These are phyloP conservation scores for Schoenoplectus triqueter DNA, from an alignment of 202 grass and related monocot genomes.

Conservation along the genomic window DNA sequence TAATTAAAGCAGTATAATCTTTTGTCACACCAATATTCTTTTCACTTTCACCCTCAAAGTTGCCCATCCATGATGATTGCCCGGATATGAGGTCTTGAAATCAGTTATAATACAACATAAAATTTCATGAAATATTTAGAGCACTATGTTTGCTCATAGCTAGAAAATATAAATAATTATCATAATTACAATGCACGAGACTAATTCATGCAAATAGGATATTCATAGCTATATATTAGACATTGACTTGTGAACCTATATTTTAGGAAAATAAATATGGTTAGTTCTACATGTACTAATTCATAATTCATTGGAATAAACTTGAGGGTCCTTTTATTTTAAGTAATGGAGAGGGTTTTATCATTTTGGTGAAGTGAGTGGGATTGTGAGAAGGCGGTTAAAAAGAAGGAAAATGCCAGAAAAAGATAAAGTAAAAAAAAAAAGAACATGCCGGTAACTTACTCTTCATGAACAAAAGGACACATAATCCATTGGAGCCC, in stretches of 20 bases:
- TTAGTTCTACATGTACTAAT: neutral
- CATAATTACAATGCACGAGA: neutral
- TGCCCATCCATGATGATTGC: neutral
- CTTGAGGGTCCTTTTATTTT: neutral
- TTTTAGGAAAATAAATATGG: neutral
- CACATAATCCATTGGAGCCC: conserved; percentile 13
- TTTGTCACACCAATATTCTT: conserved; percentile 20
- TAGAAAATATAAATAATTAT: neutral
- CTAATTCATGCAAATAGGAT: neutral
- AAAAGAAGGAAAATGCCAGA: conserved; percentile 25
- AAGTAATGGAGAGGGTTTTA: conserved; percentile 20
- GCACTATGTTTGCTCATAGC: neutral
- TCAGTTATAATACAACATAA: neutral
- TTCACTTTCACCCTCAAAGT: neutral
- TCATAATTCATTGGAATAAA: neutral
- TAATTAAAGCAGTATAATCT: conserved; percentile 43
- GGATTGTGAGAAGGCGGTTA: conserved; percentile 31
- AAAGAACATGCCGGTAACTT: conserved; percentile 32
- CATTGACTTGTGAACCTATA: neutral
- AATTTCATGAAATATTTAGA: neutral
- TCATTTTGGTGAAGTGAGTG: conserved; percentile 42
- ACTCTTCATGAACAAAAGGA: neutral
- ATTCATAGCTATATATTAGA: neutral
- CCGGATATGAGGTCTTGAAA: neutral
- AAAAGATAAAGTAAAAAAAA: conserved; percentile 42